These are phyloP conservation scores for Trametes villosa DNA, from an alignment of 768 basidiomycete species.

Conservation along the genomic window DNA sequence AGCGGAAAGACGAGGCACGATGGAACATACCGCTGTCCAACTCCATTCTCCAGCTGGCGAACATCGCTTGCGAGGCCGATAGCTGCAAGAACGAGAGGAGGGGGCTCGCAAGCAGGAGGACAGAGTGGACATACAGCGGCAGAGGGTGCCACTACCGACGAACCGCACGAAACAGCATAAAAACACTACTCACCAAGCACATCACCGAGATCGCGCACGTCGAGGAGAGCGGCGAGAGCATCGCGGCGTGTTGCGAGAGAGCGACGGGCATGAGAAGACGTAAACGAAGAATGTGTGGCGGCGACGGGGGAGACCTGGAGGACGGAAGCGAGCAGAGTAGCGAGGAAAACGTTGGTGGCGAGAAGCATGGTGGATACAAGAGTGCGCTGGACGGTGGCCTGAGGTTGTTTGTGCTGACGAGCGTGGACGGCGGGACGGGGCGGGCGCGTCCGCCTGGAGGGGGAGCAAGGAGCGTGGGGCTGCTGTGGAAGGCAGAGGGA, in stretches of 20 bases:
- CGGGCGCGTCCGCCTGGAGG: slow-evolving; percentile 33
- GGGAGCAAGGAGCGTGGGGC: slow-evolving; percentile 47
- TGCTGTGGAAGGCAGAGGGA: slow-evolving; percentile 32
- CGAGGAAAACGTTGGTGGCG: slow-evolving; percentile 25
- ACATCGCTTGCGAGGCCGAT: not conserved
- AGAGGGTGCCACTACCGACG: not conserved
- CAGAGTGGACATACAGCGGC: slow-evolving; percentile 1
- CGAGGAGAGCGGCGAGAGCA: slow-evolving; percentile 19
- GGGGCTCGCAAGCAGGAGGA: not conserved
- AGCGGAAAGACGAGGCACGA: no score
- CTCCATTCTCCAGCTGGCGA: no score
- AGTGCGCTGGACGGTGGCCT: slow-evolving; percentile 27
- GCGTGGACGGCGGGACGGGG: slow-evolving; percentile 38
- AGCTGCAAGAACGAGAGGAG: not conserved
- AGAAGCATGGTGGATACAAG: slow-evolving; percentile 16
- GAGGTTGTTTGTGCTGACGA: slow-evolving; percentile 34
- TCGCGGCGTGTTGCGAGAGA: slow-evolving; percentile 32
- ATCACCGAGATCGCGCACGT: slow-evolving; percentile 13
- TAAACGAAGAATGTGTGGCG: slow-evolving; percentile 46
- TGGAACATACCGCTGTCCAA: no score
- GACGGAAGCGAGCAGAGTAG: slow-evolving; percentile 29
- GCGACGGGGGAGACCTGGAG: slow-evolving; percentile 32
- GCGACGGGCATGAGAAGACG: slow-evolving; percentile 41
- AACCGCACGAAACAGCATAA: not conserved
- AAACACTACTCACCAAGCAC: slow-evolving; percentile 23